phyloP scores from a whole-genome alignment of 345 rosid genomes.

The Brassica carinata region DNA sequence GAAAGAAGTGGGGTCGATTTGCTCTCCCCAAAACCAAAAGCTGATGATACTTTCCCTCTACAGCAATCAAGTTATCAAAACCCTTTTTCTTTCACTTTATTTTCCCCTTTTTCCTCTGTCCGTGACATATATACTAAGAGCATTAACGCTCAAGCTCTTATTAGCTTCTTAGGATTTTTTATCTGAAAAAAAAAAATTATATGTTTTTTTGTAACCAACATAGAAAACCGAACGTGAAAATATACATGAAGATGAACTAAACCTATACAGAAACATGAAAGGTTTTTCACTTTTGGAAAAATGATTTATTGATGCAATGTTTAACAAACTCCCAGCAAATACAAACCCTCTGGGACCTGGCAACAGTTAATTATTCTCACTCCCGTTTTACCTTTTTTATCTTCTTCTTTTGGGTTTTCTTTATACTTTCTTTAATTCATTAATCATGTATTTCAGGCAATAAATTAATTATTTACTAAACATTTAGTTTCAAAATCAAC shows the following conservation, averaged over 20 bases:
- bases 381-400: conserved; percentile 20
- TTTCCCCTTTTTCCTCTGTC: not conserved
- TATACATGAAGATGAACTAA: no score
- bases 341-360: conserved; percentile 41
- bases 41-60: conserved; percentile 45
- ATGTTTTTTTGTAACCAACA: not conserved
- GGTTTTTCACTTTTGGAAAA: not conserved
- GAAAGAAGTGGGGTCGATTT: conserved; percentile 14
- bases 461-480: conserved; percentile 17
- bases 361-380: conserved; percentile 34
- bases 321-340: conserved; percentile 34
- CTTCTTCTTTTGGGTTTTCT: conserved; percentile 30
- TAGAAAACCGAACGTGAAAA: no score
- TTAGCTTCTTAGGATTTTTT: no score
- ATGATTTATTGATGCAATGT: conserved; percentile 15
- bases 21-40: conserved; percentile 30
- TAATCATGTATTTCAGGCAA: conserved; percentile 34
- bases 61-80: conserved; percentile 42
- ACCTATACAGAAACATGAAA: not conserved
- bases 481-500: conserved; percentile 34
- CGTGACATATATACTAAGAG: not conserved
- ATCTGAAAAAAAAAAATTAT: no score
- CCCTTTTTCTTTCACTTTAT: conserved; percentile 36
- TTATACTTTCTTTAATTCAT: conserved; percentile 23
- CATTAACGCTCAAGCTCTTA: no score